These are phyloP conservation scores for Scheffersomyces quercinus DNA, from an alignment of 1,139 yeast species.

Conservation along the genomic window DNA sequence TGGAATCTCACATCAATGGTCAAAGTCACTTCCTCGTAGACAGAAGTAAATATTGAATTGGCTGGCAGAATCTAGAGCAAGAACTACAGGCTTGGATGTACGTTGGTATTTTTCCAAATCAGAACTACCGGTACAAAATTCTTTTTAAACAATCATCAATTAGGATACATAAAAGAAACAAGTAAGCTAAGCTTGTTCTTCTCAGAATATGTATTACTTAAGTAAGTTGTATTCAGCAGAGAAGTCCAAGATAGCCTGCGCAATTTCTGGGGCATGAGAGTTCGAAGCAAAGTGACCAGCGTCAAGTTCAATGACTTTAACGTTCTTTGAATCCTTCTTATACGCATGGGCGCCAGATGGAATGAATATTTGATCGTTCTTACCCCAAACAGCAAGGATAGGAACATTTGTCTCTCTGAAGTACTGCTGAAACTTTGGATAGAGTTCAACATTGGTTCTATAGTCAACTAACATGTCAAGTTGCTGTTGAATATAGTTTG, in stretches of 20 bases:
- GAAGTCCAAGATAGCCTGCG: conserved; percentile 11
- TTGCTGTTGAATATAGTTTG: conserved; percentile 30
- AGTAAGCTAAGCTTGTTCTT: too few relatives aligned
- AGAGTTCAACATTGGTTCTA: conserved; percentile 29
- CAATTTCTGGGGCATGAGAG: conserved; percentile 28
- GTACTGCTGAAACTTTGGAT: conserved; percentile 38
- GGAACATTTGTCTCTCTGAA: conserved; percentile 36
- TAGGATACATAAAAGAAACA: too few relatives aligned
- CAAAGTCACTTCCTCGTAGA: too few relatives aligned
- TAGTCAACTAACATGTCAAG: conserved; percentile 36
- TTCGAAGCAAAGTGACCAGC: conserved; percentile 45
- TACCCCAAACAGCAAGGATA: conserved; percentile 42
- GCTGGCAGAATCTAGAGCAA: too few relatives aligned
- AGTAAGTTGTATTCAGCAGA: not conserved
- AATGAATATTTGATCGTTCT: conserved; percentile 36
- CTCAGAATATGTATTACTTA: not conserved
- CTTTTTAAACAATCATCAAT: too few relatives aligned
- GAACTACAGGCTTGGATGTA: too few relatives aligned
- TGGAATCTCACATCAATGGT: too few relatives aligned
- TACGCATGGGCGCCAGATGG: conserved; percentile 37
- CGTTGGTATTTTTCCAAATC: too few relatives aligned
- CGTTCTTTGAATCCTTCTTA: conserved; percentile 28
- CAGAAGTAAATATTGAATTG: too few relatives aligned
- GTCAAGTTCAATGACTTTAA: conserved; percentile 23
- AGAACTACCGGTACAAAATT: too few relatives aligned